Conservation (phyloP, 768 basidiomycete genomes). For the Mycena metata region DNA sequence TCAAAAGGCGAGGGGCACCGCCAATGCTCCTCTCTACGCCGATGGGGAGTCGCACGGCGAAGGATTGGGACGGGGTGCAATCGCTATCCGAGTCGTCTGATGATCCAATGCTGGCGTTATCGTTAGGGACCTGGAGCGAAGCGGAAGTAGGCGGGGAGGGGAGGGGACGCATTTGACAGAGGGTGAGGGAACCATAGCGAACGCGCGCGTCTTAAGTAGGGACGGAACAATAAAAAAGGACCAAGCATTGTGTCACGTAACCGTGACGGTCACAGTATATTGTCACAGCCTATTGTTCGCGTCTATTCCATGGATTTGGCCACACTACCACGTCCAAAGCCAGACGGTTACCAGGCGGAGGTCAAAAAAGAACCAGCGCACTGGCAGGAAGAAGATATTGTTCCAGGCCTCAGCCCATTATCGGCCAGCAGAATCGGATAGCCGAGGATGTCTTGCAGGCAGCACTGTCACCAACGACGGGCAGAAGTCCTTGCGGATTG, state of each 20-base stretch:
- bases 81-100: background rate
- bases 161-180: slow-evolving; percentile 23
- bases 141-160: slow-evolving; percentile 31
- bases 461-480: no score
- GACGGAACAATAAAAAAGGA: background rate
- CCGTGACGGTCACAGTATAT: no score
- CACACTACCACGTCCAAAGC: no score
- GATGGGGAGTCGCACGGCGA: slow-evolving; percentile 22
- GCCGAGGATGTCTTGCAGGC: no score
- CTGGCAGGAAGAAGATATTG: no score
- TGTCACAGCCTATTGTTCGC: no score
- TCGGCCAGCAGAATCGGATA: no score
- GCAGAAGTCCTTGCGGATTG: background rate
- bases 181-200: slow-evolving; percentile 3
- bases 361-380: no score
- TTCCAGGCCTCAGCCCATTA: background rate
- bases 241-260: no score
- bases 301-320: no score
- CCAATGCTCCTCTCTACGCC: slow-evolving; percentile 8
- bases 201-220: slow-evolving; percentile 12
- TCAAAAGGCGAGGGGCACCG: slow-evolving; percentile 27
- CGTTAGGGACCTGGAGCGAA: slow-evolving; percentile 3
- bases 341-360: no score
- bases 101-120: slow-evolving; percentile 6
- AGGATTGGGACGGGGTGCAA: slow-evolving; percentile 24